Evolutionary conservation across 2,329 filamentous ascomycete genomes (phyloP).

Genomic region (Chaetomium sp.): DNA sequence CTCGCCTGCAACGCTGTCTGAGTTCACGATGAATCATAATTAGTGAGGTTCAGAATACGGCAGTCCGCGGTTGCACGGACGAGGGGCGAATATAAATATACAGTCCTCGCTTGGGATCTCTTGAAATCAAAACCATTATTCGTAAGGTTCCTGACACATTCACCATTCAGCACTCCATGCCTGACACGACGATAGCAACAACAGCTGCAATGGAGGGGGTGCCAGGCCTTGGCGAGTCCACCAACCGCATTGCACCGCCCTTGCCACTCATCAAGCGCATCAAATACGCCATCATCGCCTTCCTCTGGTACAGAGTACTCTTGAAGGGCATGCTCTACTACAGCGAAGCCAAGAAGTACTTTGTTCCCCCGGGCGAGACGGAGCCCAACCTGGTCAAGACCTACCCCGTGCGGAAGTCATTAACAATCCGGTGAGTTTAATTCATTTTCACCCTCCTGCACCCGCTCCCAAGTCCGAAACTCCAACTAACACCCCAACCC

Average conservation of each 20-base stretch:
- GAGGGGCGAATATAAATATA: too few relatives aligned
- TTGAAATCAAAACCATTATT: too few relatives aligned
- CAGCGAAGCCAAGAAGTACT: slow-evolving; percentile 4
- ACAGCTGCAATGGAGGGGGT: background rate
- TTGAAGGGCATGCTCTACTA: background rate
- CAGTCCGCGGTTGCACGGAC: too few relatives aligned
- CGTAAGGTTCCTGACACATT: too few relatives aligned
- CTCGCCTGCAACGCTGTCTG: too few relatives aligned
- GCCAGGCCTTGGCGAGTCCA: background rate
- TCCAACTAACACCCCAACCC: background rate
- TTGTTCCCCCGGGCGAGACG: slow-evolving; percentile 3
- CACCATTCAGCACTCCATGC: background rate
- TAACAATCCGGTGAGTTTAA: slow-evolving; percentile 27
- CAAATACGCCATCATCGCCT: slow-evolving; percentile 2
- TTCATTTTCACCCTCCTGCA: too few relatives aligned
- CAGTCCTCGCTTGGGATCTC: too few relatives aligned
- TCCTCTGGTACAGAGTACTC: slow-evolving; percentile 1
- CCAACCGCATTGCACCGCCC: background rate
- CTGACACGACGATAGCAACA: background rate
- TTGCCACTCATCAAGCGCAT: slow-evolving; percentile 3
- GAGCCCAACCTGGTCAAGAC: slow-evolving; percentile 32
- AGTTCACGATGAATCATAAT: too few relatives aligned
- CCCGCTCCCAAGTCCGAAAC: too few relatives aligned
- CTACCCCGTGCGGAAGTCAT: slow-evolving; percentile 31
- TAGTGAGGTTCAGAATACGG: too few relatives aligned